Percentiles rank a stretch among this genome's conserved stretches.
These are phyloP conservation scores for Candida ipomoeae DNA, from an alignment of 805 yeast species.

Conservation along the genomic window DNA sequence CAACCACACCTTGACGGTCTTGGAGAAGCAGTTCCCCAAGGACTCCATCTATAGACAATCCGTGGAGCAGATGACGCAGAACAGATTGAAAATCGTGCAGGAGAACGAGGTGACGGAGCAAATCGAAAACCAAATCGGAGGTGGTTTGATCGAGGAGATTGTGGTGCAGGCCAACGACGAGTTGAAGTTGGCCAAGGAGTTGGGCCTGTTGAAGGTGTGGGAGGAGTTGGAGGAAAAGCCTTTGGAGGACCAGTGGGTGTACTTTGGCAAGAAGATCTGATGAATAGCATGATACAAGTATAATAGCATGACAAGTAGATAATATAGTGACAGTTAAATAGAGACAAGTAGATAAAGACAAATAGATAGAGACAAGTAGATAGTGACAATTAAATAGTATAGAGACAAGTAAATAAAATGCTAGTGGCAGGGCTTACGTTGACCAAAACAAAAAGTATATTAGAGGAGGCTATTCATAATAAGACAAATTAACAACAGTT, in stretches of 20 bases:
- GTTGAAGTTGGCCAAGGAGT: constrained; percentile 58
- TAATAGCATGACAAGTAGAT: no score
- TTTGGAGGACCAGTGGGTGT: constrained; percentile 77
- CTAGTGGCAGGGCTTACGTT: no score
- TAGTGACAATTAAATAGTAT: no score
- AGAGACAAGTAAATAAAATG: no score
- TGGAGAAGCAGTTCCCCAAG: constrained; percentile 61
- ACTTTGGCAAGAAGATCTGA: constrained; percentile 62
- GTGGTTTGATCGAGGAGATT: constrained; percentile 81
- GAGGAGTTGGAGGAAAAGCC: constrained; percentile 78
- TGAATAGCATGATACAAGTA: neutral
- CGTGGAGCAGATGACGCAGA: constrained; percentile 64
- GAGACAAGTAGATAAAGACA: no score
- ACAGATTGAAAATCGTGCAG: constrained; percentile 66
- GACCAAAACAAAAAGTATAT: neutral
- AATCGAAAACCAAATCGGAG: constrained; percentile 72
- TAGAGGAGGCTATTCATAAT: neutral
- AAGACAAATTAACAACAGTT: constrained; percentile 33
- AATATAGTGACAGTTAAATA: no score
- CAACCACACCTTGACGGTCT: constrained; percentile 58
- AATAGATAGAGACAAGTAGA: no score
- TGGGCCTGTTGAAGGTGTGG: constrained; percentile 72
- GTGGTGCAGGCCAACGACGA: constrained; percentile 82
- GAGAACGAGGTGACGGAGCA: constrained; percentile 54
- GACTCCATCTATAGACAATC: constrained; percentile 74